A percentile compares a stretch with the other conserved stretches of the same genome.
Conservation (phyloP, 805 yeast species). For the Lipomyces chichibuensis region DNA sequence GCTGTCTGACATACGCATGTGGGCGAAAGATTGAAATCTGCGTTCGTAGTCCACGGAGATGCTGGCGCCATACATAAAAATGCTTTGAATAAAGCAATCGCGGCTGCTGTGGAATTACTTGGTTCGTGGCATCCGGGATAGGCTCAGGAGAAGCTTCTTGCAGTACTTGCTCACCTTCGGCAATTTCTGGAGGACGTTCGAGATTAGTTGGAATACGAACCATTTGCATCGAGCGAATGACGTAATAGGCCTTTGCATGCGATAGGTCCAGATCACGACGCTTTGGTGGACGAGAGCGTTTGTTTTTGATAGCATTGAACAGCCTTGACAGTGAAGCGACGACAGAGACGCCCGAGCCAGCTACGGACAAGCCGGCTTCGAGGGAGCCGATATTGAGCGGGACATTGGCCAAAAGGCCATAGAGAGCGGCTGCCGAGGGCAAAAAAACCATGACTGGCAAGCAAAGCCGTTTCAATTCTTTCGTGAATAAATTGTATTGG, state of each 20-base stretch:
- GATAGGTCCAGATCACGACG: conserved; percentile 17
- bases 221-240: conserved; percentile 21
- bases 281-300: conserved; percentile 19
- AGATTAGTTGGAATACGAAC: conserved; percentile 25
- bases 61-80: conserved; percentile 7
- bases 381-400: conserved; percentile 14
- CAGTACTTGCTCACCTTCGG: neutral
- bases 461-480: neutral
- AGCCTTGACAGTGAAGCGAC: conserved; percentile 12
- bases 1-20: neutral
- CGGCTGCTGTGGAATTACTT: conserved; percentile 8
- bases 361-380: conserved; percentile 17
- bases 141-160: conserved; percentile 5
- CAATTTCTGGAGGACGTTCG: conserved; percentile 16
- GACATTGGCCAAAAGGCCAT: neutral
- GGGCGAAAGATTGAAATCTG: conserved; percentile 2
- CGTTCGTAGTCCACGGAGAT: neutral
- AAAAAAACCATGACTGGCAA: neutral
- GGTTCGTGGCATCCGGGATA: neutral
- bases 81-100: conserved; percentile 14
- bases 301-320: conserved; percentile 7
- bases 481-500: neutral
- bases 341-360: conserved; percentile 20
- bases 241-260: conserved; percentile 17
- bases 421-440: neutral